A percentile compares a stretch with the other conserved stretches of the same genome.
Evolutionary conservation across 2,329 filamentous ascomycete genomes (phyloP).

Genomic region (Venturia asperata): DNA sequence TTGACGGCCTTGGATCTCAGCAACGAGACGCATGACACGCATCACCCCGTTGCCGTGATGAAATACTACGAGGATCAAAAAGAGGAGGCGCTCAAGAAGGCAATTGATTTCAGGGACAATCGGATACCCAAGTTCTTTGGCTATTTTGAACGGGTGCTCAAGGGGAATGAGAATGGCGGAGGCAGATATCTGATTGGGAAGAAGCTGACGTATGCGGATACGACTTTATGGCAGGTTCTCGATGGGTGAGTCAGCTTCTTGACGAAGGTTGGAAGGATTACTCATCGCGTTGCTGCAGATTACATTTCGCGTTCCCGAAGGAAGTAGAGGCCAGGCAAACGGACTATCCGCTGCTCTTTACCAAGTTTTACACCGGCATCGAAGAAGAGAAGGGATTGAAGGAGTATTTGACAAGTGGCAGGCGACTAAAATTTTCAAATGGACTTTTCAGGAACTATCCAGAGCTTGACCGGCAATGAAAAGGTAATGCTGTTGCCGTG

Average conservation of each 20-base stretch:
- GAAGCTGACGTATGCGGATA: constrained; percentile 62
- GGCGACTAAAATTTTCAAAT: constrained; percentile 53
- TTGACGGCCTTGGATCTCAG: constrained; percentile 66
- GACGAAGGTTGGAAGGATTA: not conserved
- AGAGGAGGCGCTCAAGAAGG: constrained; percentile 52
- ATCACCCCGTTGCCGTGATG: constrained; percentile 58
- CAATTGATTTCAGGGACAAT: constrained; percentile 51
- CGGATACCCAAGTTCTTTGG: constrained; percentile 65
- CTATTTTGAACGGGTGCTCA: constrained; percentile 62
- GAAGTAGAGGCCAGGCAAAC: constrained; percentile 50
- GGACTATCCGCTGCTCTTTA: constrained; percentile 56
- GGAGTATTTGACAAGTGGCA: constrained; percentile 60
- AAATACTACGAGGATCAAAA: constrained; percentile 72
- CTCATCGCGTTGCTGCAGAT: constrained; percentile 47
- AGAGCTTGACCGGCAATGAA: constrained; percentile 56
- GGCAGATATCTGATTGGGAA: constrained; percentile 60
- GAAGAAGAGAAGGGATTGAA: constrained; percentile 58
- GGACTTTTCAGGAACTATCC: constrained; percentile 68
- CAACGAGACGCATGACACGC: constrained; percentile 67
- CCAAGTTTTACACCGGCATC: constrained; percentile 53
- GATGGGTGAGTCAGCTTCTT: constrained; percentile 30
- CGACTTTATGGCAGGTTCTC: constrained; percentile 63
- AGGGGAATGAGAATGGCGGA: constrained; percentile 49
- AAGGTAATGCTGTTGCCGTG: not conserved
- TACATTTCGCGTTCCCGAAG: constrained; percentile 63